Conservation (phyloP, 257 asterid species). For the Vinca minor region DNA sequence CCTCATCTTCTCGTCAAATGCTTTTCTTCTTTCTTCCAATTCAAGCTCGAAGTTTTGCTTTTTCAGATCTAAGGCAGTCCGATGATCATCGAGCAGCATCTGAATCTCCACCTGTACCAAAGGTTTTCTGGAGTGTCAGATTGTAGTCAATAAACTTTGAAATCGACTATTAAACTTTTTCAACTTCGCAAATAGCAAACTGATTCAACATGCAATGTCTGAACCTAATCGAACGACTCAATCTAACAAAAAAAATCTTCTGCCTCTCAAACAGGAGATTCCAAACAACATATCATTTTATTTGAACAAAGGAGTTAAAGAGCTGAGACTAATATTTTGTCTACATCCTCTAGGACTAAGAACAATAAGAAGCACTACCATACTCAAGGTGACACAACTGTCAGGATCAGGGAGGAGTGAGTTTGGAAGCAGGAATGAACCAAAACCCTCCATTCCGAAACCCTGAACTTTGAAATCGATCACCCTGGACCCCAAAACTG, state of each 20-base stretch:
- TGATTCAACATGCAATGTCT: not conserved
- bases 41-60: conserved; percentile 52
- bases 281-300: no score
- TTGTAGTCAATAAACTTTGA: not conserved
- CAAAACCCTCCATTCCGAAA: no score
- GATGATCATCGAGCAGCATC: conserved; percentile 54
- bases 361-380: no score
- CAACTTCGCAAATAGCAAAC: not conserved
- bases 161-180: not conserved
- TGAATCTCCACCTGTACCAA: conserved; percentile 64
- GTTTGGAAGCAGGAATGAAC: not conserved
- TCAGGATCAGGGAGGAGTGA: not conserved
- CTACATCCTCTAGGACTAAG: not conserved
- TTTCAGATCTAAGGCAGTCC: conserved; percentile 37
- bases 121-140: conserved; percentile 6
- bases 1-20: conserved; percentile 47
- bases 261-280: not conserved
- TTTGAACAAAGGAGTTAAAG: not conserved
- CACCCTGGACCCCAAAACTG: not conserved
- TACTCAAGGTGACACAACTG: no score
- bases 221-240: not conserved
- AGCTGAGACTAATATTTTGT: not conserved
- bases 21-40: conserved; percentile 43
- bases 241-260: not conserved
- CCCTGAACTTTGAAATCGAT: not conserved